phyloP scores from a whole-genome alignment of 2,329 filamentous ascomycete genomes.

The Cladophialophora carrionii region DNA sequence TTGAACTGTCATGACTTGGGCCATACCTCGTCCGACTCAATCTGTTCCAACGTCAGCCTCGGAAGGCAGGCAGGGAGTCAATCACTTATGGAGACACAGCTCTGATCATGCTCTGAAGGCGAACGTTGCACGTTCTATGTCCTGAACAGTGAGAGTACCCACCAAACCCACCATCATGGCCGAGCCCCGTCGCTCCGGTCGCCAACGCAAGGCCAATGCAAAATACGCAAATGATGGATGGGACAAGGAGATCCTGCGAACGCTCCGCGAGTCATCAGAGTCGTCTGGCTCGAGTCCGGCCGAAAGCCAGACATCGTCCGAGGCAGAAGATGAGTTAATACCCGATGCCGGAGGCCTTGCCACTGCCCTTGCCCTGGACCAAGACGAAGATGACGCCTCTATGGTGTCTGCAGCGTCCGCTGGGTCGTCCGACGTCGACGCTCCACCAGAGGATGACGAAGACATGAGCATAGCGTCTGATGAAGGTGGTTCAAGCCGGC shows the following conservation, averaged over 20 bases:
- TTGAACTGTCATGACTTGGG: not conserved
- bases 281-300: slow-evolving; percentile 31
- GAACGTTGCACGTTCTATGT: not conserved
- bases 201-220: slow-evolving; percentile 35
- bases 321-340: slow-evolving; percentile 1
- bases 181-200: slow-evolving; percentile 33
- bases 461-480: slow-evolving; percentile 16
- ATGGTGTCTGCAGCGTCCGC: slow-evolving; percentile 9
- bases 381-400: slow-evolving; percentile 19
- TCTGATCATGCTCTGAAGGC: not conserved
- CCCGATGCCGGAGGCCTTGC: not conserved
- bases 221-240: slow-evolving; percentile 35
- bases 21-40: not conserved
- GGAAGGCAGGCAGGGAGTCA: not conserved
- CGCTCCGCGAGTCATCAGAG: slow-evolving; percentile 33
- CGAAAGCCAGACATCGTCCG: slow-evolving; percentile 6
- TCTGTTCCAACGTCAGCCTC: not conserved
- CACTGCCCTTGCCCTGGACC: not conserved
- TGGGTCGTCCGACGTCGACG: slow-evolving; percentile 22
- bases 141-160: not conserved
- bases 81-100: not conserved
- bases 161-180: slow-evolving; percentile 13
- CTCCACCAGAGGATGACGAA: slow-evolving; percentile 22
- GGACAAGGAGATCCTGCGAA: slow-evolving; percentile 34
- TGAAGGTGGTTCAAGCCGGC: slow-evolving; percentile 3